Evolutionary conservation across 768 basidiomycete genomes (phyloP).

Genomic region (Rhodotorula taiwanensis): DNA sequence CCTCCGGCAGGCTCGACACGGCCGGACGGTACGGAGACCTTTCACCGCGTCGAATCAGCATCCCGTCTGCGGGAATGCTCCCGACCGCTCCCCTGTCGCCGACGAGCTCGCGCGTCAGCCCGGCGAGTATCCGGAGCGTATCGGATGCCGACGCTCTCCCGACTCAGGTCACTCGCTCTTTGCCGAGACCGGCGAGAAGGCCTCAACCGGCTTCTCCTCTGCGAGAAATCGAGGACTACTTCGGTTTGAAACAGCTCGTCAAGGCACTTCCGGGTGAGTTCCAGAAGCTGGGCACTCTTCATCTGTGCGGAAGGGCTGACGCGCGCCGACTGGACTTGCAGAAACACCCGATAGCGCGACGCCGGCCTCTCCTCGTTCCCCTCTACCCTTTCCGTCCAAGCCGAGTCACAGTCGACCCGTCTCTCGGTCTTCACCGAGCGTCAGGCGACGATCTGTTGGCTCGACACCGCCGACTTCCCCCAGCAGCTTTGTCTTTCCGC

Average conservation of each 20-base stretch:
- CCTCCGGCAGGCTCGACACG: too few species aligned
- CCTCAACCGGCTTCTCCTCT: not conserved
- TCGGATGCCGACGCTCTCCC: too few species aligned
- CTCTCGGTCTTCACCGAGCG: not conserved
- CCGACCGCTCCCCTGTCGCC: not conserved
- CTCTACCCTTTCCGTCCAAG: slow-evolving; percentile 22
- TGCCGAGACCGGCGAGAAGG: too few species aligned
- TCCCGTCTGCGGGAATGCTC: too few species aligned
- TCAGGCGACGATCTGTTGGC: slow-evolving; percentile 7
- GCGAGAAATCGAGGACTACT: not conserved
- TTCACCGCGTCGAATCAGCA: too few species aligned
- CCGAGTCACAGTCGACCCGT: not conserved
- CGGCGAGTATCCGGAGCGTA: too few species aligned
- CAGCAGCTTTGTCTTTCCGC: not conserved
- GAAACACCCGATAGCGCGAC: not conserved
- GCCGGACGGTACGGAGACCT: too few species aligned
- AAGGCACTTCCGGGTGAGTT: not conserved
- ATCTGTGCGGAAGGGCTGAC: not conserved
- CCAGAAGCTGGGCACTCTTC: not conserved
- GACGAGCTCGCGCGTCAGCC: not conserved
- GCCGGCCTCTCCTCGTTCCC: not conserved
- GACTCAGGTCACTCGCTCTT: too few species aligned
- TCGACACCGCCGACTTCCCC: slow-evolving; percentile 17
- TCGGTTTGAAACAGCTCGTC: not conserved
- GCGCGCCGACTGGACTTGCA: too few species aligned